These are phyloP conservation scores for Penicillium thymicola DNA, from an alignment of 2,329 filamentous ascomycete genomes.

Conservation along the genomic window DNA sequence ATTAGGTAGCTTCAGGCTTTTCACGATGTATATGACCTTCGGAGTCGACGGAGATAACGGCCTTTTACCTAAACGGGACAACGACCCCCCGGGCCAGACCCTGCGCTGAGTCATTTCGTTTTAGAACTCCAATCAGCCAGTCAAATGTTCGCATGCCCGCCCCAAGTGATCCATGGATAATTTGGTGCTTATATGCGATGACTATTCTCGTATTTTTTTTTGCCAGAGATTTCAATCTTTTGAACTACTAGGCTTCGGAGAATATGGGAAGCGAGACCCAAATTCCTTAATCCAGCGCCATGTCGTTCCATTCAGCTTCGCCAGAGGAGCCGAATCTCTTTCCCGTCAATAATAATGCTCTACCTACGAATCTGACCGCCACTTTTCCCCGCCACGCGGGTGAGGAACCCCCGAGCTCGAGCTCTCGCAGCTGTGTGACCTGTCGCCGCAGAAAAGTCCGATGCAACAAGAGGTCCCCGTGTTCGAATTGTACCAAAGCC, in stretches of 20 bases:
- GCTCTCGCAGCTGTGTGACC: constrained; percentile 46
- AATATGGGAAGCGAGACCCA: constrained; percentile 5
- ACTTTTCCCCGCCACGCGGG: constrained; percentile 12
- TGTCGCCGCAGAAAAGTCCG: constrained; percentile 49
- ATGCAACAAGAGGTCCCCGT: constrained; percentile 49
- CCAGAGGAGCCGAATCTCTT: constrained; percentile 19
- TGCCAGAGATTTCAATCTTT: not conserved
- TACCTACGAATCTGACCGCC: constrained; percentile 8
- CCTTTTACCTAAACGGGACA: not conserved
- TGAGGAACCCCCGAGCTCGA: constrained; percentile 21
- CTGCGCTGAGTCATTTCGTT: not conserved
- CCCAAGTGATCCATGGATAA: not conserved
- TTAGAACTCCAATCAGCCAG: not conserved
- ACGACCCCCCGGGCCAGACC: not conserved
- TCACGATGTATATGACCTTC: not conserved
- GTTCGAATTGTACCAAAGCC: constrained; percentile 48
- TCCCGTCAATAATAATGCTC: constrained; percentile 17
- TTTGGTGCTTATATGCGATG: not conserved
- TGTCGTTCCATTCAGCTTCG: constrained; percentile 21
- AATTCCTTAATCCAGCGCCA: not conserved
- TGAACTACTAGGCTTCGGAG: not conserved
- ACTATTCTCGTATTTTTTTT: not conserved
- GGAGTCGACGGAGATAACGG: not conserved
- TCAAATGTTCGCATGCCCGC: not conserved
- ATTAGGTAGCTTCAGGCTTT: not conserved